Base-by-base conservation (phyloP, 1,284 basidiomycete species). In the Puccinia horiana region DNA sequence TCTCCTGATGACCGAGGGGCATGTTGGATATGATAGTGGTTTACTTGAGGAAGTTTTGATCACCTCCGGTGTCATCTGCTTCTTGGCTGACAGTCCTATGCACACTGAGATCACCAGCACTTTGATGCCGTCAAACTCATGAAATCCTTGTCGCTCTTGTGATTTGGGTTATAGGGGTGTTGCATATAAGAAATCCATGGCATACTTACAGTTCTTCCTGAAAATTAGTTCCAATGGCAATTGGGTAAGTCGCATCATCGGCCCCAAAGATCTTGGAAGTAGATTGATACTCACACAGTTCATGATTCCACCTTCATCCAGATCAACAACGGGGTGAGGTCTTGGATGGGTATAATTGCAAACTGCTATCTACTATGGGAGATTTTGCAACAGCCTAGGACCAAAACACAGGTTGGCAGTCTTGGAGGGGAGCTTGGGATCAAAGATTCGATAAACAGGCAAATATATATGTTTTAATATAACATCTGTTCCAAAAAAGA, bases 101-200 rank as follows among this genome's bases (percentile, higher is more conserved):
- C 67, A 69, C 44, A 40, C 67, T 6, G 67, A 69, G 20, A 35
- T 69, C 2, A 69, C 67, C 23, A 69, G n/a, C 35, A 67, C 63
- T 4, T 1, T 8, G n/a, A 67, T 67, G 32, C 63, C 63, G 6
- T 5, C 4, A 5, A 26, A n/a, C 20, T 20, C 29, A 2, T 12
- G 18, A 5, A 69, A 29, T 44, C 67, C 67, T 44, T 69, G 67
- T 18, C 20, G 67, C 20, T 16, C n/a, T 11, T 69, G 67, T 37
- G 12, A 16, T 32, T 74, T 54, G 14, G 11, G 4, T 32, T 16
- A 8, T 6, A 76, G 2, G 8, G 40, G 18, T 1, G 23, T n/a
- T 1, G 16, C 2, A 20, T 12, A 20, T 35, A 54, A 26, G 54
- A 76, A 58, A 40, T n/a, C 18, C 6, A 58, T 11, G 37, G 54